Conservation (phyloP, 257 asterid genomes). For the Anisodus tanguticus region DNA sequence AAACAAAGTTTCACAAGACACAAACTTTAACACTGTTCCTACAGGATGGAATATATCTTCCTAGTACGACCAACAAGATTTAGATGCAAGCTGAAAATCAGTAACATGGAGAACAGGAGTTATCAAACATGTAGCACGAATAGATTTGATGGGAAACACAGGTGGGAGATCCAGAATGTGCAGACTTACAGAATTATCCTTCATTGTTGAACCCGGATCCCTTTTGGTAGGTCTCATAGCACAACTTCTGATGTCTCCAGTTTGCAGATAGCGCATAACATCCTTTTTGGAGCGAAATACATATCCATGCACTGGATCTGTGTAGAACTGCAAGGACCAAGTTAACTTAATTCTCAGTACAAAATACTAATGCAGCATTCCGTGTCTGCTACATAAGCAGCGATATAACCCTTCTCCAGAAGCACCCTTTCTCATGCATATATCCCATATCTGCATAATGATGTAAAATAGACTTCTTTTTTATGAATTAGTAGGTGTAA, state of each 20-base stretch:
- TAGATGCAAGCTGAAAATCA: background rate
- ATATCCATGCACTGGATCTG: slow-evolving; percentile 63
- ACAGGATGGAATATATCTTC: background rate
- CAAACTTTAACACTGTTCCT: background rate
- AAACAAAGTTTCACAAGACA: slow-evolving; percentile 7
- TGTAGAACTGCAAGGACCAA: slow-evolving; percentile 56
- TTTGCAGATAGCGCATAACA: slow-evolving; percentile 35
- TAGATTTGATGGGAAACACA: background rate
- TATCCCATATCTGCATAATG: background rate
- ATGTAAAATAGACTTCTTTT: background rate
- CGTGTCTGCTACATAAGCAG: slow-evolving; percentile 7
- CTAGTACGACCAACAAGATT: slow-evolving; percentile 4
- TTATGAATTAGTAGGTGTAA: background rate
- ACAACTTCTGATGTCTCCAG: slow-evolving; percentile 40
- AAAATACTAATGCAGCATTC: slow-evolving; percentile 19
- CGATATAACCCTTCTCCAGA: slow-evolving; percentile 15
- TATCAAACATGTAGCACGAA: background rate
- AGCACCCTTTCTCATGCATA: slow-evolving; percentile 2
- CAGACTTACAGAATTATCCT: slow-evolving; percentile 43
- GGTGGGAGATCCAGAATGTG: slow-evolving; percentile 25
- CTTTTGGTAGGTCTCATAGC: slow-evolving; percentile 38
- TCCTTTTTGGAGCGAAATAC: slow-evolving; percentile 53
- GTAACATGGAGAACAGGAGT: slow-evolving; percentile 9
- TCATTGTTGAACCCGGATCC: slow-evolving; percentile 7
- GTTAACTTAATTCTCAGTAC: slow-evolving; percentile 27